Evolutionary conservation across 371 early-diverging fungal species (phyloP).

Genomic region (Apophysomyces ossiformis): DNA sequence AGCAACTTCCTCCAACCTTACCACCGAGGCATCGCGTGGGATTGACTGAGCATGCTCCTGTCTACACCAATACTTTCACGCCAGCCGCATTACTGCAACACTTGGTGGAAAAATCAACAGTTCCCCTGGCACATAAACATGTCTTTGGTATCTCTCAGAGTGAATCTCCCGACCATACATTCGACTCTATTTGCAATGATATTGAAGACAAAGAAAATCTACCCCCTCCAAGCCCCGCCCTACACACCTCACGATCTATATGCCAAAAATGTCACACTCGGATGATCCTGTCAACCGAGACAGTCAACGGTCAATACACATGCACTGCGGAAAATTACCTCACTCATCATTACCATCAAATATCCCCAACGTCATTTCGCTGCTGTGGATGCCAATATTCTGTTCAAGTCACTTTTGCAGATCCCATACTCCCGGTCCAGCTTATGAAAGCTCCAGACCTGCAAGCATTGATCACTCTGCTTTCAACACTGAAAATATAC

Average conservation of each 20-base stretch:
- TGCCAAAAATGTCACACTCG: conserved; percentile 21
- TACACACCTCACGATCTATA: conserved; percentile 1
- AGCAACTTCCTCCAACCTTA: background rate
- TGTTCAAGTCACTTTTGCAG: conserved; percentile 12
- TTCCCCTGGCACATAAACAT: background rate
- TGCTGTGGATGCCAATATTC: conserved; percentile 41
- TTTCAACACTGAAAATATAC: conserved; percentile 31
- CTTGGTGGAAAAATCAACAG: background rate
- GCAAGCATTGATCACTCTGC: conserved; percentile 27
- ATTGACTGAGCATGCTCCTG: conserved; percentile 2
- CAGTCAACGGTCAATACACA: background rate
- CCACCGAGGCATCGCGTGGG: conserved; percentile 8
- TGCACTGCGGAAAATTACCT: conserved; percentile 22
- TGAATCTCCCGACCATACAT: background rate
- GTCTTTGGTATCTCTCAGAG: background rate
- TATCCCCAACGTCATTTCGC: conserved; percentile 6
- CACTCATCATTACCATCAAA: conserved; percentile 43
- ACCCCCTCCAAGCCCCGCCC: conserved; percentile 11
- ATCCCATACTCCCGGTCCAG: conserved; percentile 24
- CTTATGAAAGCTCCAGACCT: conserved; percentile 19
- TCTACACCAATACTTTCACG: background rate
- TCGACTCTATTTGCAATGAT: background rate
- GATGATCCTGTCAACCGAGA: conserved; percentile 1
- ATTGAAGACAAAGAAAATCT: conserved; percentile 22
- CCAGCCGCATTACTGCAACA: conserved; percentile 5